Conservation (phyloP, 2,329 filamentous ascomycete species). For the Penicillium frequentans region DNA sequence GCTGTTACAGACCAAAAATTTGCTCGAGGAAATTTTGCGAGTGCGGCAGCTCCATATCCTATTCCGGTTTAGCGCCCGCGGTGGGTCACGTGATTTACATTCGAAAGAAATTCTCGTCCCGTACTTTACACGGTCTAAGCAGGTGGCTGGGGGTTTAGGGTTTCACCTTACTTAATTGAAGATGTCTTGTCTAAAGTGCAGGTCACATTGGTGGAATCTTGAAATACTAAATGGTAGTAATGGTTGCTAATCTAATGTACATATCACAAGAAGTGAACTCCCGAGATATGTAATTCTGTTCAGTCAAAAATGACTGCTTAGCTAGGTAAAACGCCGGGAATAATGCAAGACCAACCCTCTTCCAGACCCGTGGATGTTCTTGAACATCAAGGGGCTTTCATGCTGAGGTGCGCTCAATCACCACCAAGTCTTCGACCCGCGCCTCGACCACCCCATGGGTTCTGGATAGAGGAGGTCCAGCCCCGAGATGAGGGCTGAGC, state of each 20-base stretch:
- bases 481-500: slow-evolving; percentile 19
- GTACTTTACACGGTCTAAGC: not conserved
- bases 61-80: slow-evolving; percentile 19
- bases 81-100: slow-evolving; percentile 11
- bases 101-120: not conserved
- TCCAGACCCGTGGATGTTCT: not conserved
- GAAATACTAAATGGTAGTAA: not conserved
- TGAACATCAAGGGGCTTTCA: not conserved
- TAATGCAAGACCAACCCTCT: not conserved
- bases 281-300: not conserved
- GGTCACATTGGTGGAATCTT: not conserved
- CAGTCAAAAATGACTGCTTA: not conserved
- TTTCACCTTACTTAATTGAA: not conserved
- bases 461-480: slow-evolving; percentile 34
- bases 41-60: slow-evolving; percentile 26
- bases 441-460: slow-evolving; percentile 41
- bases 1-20: slow-evolving; percentile 21
- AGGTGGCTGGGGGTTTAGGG: not conserved
- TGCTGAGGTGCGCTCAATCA: slow-evolving; percentile 18
- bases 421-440: slow-evolving; percentile 43
- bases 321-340: not conserved
- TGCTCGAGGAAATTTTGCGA: slow-evolving; percentile 29
- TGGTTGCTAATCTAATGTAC: not conserved
- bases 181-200: not conserved
- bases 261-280: not conserved